Evolutionary conservation across 257 asterid genomes (phyloP), one percentile per base, ranked within the genome.

Genomic region (Nicotiana paniculata): DNA sequence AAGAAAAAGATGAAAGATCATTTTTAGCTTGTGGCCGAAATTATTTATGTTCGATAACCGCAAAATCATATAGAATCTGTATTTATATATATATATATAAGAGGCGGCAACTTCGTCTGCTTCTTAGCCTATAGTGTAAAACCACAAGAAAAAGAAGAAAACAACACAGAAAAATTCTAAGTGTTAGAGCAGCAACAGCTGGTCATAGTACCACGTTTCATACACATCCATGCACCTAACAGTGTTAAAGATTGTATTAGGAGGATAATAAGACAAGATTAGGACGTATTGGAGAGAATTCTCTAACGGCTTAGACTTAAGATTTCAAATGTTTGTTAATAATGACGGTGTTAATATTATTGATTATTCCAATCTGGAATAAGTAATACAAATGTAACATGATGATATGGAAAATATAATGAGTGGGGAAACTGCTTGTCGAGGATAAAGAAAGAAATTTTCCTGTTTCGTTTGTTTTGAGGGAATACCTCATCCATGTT

Each of bases 401-500:
- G 48, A 75, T 75, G 8, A 37, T 32, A 7, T 16, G 32, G 54
- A 75, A 63, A 59, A 63, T 77, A 59, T 16, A 62, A 39, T 59
- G 39, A 59, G 90, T 67, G 46, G 46, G 30, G 69, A 85, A 83
- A 77, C 84, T 77, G 85, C 58, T 74, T 87, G 94, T 88, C 91
- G 90, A 89, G 88, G 33, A 82, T 68, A 66, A 63, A 82, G 74
- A 70, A 81, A 86, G 33, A 70, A 62, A 65, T 64, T 43, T 80
- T 82, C 83, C 46, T 76, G 79, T 64, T 87, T 86, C 24, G 84
- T 86, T 82, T 18, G 66, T 43, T 53, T 53, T 81, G 17, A 69
- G 79, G 4, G 80, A 82, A 82, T 81, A 79, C 92, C 75, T 87
- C 91, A 86, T 81, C 92, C 94, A 92, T 66, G 92, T 90, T 88